Percentiles rank a stretch among this genome's conserved stretches.
These are phyloP conservation scores for Syzygium malaccense DNA, from an alignment of 441 rosid species.

Conservation along the genomic window DNA sequence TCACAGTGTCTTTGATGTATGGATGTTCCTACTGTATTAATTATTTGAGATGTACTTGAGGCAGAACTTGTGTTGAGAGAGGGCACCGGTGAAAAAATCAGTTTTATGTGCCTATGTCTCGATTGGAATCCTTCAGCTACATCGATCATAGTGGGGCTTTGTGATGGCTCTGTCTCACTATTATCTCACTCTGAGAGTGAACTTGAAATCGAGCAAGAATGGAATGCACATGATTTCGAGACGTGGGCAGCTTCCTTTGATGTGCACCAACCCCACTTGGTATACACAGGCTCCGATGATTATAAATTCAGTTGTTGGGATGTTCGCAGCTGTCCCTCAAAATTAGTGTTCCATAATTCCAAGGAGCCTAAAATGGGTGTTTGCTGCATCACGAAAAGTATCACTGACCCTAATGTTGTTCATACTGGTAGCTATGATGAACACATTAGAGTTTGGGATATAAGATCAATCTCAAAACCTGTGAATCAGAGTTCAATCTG, in stretches of 20 bases:
- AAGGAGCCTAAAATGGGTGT: slow-evolving; percentile 72
- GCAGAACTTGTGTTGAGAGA: slow-evolving; percentile 32
- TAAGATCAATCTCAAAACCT: slow-evolving; percentile 55
- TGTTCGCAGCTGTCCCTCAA: slow-evolving; percentile 32
- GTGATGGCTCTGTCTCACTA: slow-evolving; percentile 68
- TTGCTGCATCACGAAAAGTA: slow-evolving; percentile 59
- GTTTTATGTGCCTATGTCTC: slow-evolving; percentile 49
- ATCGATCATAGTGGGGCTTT: slow-evolving; percentile 47
- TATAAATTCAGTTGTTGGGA: slow-evolving; percentile 84
- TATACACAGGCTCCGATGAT: slow-evolving; percentile 82
- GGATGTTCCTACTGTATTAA: background rate
- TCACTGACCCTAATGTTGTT: slow-evolving; percentile 36
- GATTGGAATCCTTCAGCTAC: slow-evolving; percentile 49
- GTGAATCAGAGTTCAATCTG: slow-evolving; percentile 38
- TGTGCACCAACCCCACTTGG: slow-evolving; percentile 52
- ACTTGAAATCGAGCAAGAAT: slow-evolving; percentile 37
- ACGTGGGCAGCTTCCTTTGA: slow-evolving; percentile 70
- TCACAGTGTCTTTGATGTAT: background rate
- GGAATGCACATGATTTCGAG: slow-evolving; percentile 80
- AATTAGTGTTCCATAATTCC: slow-evolving; percentile 44
- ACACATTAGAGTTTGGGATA: slow-evolving; percentile 59
- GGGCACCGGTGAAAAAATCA: slow-evolving; percentile 18
- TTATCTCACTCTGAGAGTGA: slow-evolving; percentile 41
- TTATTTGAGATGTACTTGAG: background rate
- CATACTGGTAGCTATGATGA: slow-evolving; percentile 80